phyloP scores from a whole-genome alignment of 2,329 filamentous ascomycete species.

The Stenocarpella maydis region DNA sequence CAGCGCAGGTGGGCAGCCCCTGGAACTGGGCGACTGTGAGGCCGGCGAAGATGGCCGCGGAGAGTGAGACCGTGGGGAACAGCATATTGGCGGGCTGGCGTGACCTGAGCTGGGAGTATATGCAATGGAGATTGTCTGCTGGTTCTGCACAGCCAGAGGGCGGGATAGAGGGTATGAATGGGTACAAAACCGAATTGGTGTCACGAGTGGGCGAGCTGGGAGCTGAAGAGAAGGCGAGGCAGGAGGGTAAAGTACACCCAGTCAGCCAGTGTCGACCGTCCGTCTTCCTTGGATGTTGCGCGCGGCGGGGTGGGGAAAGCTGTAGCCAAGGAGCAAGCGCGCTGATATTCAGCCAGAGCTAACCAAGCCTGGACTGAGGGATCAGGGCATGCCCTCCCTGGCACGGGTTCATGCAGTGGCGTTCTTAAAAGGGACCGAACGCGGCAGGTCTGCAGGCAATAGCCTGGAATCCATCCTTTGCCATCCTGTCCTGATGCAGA shows the following conservation, averaged over 20 bases:
- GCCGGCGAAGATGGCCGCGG: slow-evolving; percentile 61
- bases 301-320: slow-evolving; percentile 6
- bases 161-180: not conserved
- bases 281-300: not conserved
- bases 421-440: not conserved
- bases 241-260: not conserved
- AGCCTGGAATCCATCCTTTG: not conserved
- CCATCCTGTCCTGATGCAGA: not conserved
- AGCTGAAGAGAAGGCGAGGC: not conserved
- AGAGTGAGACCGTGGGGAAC: slow-evolving; percentile 47
- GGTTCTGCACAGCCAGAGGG: not conserved
- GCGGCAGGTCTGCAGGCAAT: not conserved
- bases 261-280: not conserved
- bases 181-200: not conserved
- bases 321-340: not conserved
- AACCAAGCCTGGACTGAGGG: not conserved
- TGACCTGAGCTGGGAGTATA: not conserved
- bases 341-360: slow-evolving; percentile 9
- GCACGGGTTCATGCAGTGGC: not conserved
- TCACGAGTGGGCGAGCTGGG: not conserved
- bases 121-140: not conserved
- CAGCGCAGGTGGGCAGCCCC: slow-evolving; percentile 61
- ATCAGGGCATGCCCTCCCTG: not conserved
- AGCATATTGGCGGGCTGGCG: slow-evolving; percentile 54
- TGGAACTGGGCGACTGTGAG: slow-evolving; percentile 59